Conservation (phyloP, 352 stramenopile species). For the Phytopythium boreale region DNA sequence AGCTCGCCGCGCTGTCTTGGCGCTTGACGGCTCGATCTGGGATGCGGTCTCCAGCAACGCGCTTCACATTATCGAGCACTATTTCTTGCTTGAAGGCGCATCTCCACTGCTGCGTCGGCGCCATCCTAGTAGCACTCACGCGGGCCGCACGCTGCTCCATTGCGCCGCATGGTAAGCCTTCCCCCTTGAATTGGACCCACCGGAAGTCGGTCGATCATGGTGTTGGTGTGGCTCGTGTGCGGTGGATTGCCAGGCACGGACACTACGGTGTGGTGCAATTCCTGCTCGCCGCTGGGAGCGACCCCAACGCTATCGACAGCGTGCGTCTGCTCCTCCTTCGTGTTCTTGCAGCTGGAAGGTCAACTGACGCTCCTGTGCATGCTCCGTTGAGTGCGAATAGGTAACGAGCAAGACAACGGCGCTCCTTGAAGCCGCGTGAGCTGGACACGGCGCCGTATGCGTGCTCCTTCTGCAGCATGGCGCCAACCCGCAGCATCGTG, state of each 20-base stretch:
- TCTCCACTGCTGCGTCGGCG: conserved; percentile 37
- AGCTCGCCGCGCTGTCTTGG: conserved; percentile 49
- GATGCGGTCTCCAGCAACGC: conserved; percentile 41
- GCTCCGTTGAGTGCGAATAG: conserved; percentile 13
- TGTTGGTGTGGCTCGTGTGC: background rate
- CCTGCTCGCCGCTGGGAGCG: conserved; percentile 40
- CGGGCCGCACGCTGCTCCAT: conserved; percentile 61
- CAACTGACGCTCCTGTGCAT: background rate
- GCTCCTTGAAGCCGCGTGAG: conserved; percentile 58
- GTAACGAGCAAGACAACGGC: conserved; percentile 46
- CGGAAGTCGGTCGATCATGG: background rate
- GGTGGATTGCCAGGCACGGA: conserved; percentile 40
- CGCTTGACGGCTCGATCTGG: conserved; percentile 54
- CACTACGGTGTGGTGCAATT: conserved; percentile 29
- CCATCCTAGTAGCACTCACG: conserved; percentile 39
- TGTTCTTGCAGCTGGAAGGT: background rate
- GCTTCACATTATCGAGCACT: conserved; percentile 50
- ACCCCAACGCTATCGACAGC: conserved; percentile 53
- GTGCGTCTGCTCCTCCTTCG: conserved; percentile 14
- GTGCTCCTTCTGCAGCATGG: conserved; percentile 39
- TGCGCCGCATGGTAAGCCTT: conserved; percentile 47
- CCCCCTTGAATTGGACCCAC: background rate
- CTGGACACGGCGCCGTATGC: conserved; percentile 46
- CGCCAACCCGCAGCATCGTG: conserved; percentile 36
- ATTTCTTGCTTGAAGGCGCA: conserved; percentile 60